Base-by-base conservation (phyloP, 129 eudicot species). In the Rutidosis leptorrhynchoides region DNA sequence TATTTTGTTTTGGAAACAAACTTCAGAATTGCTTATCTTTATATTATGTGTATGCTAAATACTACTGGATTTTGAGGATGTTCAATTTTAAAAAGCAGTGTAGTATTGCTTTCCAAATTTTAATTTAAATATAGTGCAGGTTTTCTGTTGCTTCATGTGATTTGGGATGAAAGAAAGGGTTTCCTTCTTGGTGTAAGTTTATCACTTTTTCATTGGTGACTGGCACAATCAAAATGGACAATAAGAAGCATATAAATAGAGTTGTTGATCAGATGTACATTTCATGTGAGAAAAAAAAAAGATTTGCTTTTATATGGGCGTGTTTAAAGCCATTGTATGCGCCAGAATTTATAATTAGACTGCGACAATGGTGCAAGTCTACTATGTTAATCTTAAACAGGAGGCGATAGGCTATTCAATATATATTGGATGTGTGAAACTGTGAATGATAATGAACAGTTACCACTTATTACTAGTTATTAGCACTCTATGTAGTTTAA, bases 111-210 rank as follows among this genome's bases (percentile, higher is more conserved):
- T 10, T 19, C 16, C 68, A 48, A 16, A 46, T 32, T 7, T 45
- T 24, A 12, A 11, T 12, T 58, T 30, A 21, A 8, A 48, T 48
- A 14, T 57, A 14, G 19, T 74, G 58, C 73, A 74, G 78, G 78
- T 71, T 27, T 46, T 46, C 21, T 6, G 29, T 65, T 46, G 58
- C 45, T 12, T 74, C 51, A 12, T 74, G 62, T 72, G 54, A 33
- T 72, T 72, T 62, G 55, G 51, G 33, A 20, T 0, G 21, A 71
- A 37, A 16, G 37, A 33, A 72, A 62, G 32, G 30, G 22, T 35
- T 46, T 40, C 51, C 35, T 51, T 49, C 25, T 25, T 12, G 28
- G 57, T 63, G 29, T 72, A 51, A 72, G 42, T 63, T 24, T 35
- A 45, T 72, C 54, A 17, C 19, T 52, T 69, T 52, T 69, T 32